Evolutionary conservation across 805 yeast genomes (phyloP), one percentile per base, ranked within the genome.

Genomic region (Metschnikowia matae): DNA sequence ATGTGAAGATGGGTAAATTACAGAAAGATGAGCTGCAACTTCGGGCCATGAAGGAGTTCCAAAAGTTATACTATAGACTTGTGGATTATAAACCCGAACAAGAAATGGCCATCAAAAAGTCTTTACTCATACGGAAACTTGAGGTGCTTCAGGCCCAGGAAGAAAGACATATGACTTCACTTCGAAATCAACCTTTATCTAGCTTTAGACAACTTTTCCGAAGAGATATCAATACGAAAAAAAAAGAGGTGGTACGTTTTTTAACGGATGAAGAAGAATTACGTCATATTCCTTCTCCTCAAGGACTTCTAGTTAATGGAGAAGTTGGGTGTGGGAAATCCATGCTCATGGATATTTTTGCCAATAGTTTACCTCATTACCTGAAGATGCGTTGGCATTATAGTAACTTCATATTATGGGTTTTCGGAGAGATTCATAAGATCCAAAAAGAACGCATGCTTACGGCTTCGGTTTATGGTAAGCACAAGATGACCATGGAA

Each of bases 241-340:
- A 46, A 56, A 54, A 29, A 33, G 80, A 79, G 40, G 58, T 85
- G 40, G 70, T 85, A 20, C 66, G 67, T 51, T 73, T 74, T 8
- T 60, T 85, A 20, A 72, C 81, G 0, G 85, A 83, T 59, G 87
- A 84, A 54, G 87, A 83, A 51, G 85, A 82, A 54, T 61, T 84
- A 32, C 58, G 65, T 4, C 70, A 78, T 48, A 70, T 81, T 49
- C 71, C 78, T 1, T 73, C 87, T 0, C 90, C 90, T 0, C 84
- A 78, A 50, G 91, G 91, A 0, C 65, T 85, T 4, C 61, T 83
- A 42, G 63, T 83, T 5, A 81, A 80, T 63, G 87, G 87, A 3
- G 86, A 79, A 51, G 87, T 82, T 3, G 91, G 91, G 0, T 81
- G 87, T 56, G 91, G 91, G 1, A 85, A 85, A 60, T 81, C 88